These are phyloP conservation scores for Whalleya microplaca DNA, from an alignment of 2,329 filamentous ascomycete genomes.

Conservation along the genomic window DNA sequence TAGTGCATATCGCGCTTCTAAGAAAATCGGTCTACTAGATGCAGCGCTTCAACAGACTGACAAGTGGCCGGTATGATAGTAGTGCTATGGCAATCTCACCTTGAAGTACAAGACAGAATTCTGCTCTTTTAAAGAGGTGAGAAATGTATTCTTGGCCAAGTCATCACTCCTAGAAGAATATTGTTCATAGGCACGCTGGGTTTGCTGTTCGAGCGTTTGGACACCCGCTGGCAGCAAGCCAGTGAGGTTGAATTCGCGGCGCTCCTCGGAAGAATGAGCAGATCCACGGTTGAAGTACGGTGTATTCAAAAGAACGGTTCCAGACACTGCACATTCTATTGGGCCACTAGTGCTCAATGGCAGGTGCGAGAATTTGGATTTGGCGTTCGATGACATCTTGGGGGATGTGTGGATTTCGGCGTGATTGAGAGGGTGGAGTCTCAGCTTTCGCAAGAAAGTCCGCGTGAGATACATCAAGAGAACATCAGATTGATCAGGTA, in stretches of 20 bases:
- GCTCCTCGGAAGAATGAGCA: constrained; percentile 72
- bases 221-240: constrained; percentile 74
- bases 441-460: constrained; percentile 11
- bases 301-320: constrained; percentile 62
- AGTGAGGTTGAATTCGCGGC: constrained; percentile 69
- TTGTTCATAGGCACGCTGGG: constrained; percentile 77
- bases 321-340: constrained; percentile 53
- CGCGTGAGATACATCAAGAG: constrained; percentile 25
- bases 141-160: constrained; percentile 84
- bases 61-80: not conserved
- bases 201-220: constrained; percentile 78
- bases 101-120: constrained; percentile 83
- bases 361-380: constrained; percentile 46
- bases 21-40: not conserved
- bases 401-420: constrained; percentile 20
- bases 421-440: constrained; percentile 10
- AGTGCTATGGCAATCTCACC: constrained; percentile 44
- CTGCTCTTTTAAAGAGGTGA: constrained; percentile 83
- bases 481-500: constrained; percentile 6
- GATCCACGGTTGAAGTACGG: constrained; percentile 84
- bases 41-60: not conserved
- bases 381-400: constrained; percentile 36
- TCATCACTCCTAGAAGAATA: constrained; percentile 66
- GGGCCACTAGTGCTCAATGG: constrained; percentile 53
- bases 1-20: not conserved